A percentile compares a stretch with the other conserved stretches of the same genome.
phyloP scores from a whole-genome alignment of 2,329 filamentous ascomycete species.

The Huntiella savannae region DNA sequence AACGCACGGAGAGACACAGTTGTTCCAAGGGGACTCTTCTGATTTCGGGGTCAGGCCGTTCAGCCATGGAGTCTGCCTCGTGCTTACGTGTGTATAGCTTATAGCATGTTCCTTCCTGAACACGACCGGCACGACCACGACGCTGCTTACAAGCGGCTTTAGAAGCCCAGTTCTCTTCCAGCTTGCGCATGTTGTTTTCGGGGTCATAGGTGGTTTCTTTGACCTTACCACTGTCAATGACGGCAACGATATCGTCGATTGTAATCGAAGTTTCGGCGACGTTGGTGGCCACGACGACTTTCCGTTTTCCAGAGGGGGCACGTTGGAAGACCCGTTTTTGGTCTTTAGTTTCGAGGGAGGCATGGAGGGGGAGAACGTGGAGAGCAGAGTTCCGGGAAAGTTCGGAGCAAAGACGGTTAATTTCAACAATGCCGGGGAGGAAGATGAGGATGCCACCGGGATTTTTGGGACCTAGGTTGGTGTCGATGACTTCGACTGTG shows the following conservation, averaged over 20 bases:
- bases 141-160: slow-evolving; percentile 86
- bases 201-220: slow-evolving; percentile 94
- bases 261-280: slow-evolving; percentile 97
- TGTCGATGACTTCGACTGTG: slow-evolving; percentile 65
- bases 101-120: slow-evolving; percentile 79
- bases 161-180: slow-evolving; percentile 91
- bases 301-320: slow-evolving; percentile 62
- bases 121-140: slow-evolving; percentile 79
- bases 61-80: slow-evolving; percentile 60
- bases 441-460: slow-evolving; percentile 83
- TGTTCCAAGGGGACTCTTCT: slow-evolving; percentile 83
- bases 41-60: slow-evolving; percentile 84
- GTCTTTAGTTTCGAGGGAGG: slow-evolving; percentile 72
- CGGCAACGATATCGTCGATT: slow-evolving; percentile 89
- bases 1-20: slow-evolving; percentile 80
- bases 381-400: slow-evolving; percentile 43
- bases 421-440: slow-evolving; percentile 79
- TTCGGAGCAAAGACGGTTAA: slow-evolving; percentile 57
- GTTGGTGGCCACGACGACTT: slow-evolving; percentile 88
- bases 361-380: slow-evolving; percentile 74
- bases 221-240: slow-evolving; percentile 86
- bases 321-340: slow-evolving; percentile 71
- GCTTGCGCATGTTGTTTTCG: slow-evolving; percentile 77
- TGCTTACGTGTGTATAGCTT: slow-evolving; percentile 82
- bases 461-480: slow-evolving; percentile 49